Conservation (phyloP, 2,329 filamentous ascomycete species). For the Pestalotiopsis sp. region DNA sequence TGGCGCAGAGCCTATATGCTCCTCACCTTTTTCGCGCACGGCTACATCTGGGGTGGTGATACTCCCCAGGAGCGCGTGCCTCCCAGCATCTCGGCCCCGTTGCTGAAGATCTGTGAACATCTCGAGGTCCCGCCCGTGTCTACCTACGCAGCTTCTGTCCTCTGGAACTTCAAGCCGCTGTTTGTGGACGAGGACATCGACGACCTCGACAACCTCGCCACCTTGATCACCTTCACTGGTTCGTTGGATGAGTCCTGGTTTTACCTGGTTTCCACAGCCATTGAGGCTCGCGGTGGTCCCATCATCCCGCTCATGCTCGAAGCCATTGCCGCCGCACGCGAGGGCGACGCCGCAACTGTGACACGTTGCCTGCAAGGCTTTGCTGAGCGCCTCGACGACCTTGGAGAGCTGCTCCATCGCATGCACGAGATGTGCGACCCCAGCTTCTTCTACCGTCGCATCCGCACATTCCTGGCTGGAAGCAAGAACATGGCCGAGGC, state of each 20-base stretch:
- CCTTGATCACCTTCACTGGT: slow-evolving; percentile 88
- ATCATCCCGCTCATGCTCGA: slow-evolving; percentile 87
- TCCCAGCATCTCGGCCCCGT: slow-evolving; percentile 78
- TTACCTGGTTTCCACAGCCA: slow-evolving; percentile 92
- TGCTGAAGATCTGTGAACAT: slow-evolving; percentile 74
- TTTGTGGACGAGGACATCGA: slow-evolving; percentile 83
- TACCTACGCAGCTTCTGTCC: slow-evolving; percentile 86
- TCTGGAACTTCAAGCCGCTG: slow-evolving; percentile 97
- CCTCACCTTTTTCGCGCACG: slow-evolving; percentile 71
- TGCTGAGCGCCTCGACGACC: slow-evolving; percentile 85
- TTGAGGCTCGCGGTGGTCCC: slow-evolving; percentile 87
- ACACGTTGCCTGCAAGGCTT: slow-evolving; percentile 78
- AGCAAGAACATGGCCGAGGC: slow-evolving; percentile 98
- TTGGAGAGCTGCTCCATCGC: slow-evolving; percentile 75
- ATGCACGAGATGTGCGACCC: slow-evolving; percentile 98
- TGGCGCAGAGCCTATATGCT: slow-evolving; percentile 80
- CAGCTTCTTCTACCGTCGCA: slow-evolving; percentile 91
- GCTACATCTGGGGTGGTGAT: slow-evolving; percentile 95
- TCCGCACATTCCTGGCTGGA: slow-evolving; percentile 93
- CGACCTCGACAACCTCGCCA: slow-evolving; percentile 84
- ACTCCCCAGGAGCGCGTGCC: slow-evolving; percentile 79
- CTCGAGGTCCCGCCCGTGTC: slow-evolving; percentile 91
- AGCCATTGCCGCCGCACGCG: slow-evolving; percentile 79
- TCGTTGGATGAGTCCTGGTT: slow-evolving; percentile 98
- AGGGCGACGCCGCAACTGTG: slow-evolving; percentile 71